Percentiles rank a stretch among this genome's conserved stretches.
Evolutionary conservation across 208 protist species (phyloP).

Genomic region (Trypanosomatidae sp.): DNA sequence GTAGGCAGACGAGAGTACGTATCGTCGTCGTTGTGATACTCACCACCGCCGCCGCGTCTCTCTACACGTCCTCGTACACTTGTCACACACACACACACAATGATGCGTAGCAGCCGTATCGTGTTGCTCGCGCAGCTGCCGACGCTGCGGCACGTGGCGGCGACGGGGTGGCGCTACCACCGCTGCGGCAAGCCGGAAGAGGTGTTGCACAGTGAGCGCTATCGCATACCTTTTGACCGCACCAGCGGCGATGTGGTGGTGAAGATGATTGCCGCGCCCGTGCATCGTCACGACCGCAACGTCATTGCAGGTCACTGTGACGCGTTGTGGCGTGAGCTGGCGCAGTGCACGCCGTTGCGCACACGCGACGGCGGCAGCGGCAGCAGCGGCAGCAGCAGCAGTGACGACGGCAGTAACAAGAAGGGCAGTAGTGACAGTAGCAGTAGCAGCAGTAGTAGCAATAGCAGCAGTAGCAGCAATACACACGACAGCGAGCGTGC

Average conservation of each 20-base stretch:
- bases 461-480: background rate
- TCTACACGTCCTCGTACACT: too few species aligned
- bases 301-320: constrained; percentile 82
- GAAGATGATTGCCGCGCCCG: constrained; percentile 92
- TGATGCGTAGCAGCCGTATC: too few species aligned
- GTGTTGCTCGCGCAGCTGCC: too few species aligned
- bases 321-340: constrained; percentile 1
- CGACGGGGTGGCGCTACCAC: constrained; percentile 82
- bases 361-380: background rate
- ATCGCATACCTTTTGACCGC: constrained; percentile 75
- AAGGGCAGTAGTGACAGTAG: constrained; percentile 1
- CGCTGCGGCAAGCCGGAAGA: constrained; percentile 48
- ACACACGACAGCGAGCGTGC: background rate
- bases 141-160: constrained; percentile 59
- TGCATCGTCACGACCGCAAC: constrained; percentile 95
- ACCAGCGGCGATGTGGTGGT: constrained; percentile 79
- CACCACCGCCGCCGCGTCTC: too few species aligned
- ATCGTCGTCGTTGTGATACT: too few species aligned
- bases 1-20: too few species aligned
- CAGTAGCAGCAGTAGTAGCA: background rate
- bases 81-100: too few species aligned
- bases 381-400: background rate
- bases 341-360: background rate
- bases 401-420: too few species aligned
- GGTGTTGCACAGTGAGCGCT: constrained; percentile 80